Conservation (phyloP, 805 yeast species). For the Wickerhamiella nectarea region DNA sequence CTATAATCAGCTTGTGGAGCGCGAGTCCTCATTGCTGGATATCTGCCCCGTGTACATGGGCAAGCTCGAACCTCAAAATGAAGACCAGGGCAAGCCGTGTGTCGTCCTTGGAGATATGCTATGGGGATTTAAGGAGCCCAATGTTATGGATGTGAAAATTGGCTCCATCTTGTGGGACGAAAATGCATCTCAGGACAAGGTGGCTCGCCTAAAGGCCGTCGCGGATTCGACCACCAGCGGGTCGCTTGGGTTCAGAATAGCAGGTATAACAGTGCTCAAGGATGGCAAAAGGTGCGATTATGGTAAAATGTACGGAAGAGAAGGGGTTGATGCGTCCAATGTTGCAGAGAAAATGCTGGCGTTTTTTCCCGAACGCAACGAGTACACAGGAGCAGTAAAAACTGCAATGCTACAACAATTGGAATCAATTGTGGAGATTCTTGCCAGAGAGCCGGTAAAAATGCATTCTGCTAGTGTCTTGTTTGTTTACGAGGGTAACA, state of each 20-base stretch:
- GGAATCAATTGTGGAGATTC: slow-evolving; percentile 49
- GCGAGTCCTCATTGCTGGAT: slow-evolving; percentile 19
- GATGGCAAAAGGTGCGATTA: slow-evolving; percentile 36
- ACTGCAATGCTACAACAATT: slow-evolving; percentile 43
- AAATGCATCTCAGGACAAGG: slow-evolving; percentile 44
- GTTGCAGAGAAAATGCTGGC: slow-evolving; percentile 33
- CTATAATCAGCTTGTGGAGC: slow-evolving; percentile 33
- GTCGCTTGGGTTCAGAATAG: slow-evolving; percentile 55
- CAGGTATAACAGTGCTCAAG: slow-evolving; percentile 64
- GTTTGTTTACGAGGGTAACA: slow-evolving; percentile 60
- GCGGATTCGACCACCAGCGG: slow-evolving; percentile 71
- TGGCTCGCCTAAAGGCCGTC: slow-evolving; percentile 45
- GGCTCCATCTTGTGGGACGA: slow-evolving; percentile 60
- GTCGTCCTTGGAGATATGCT: slow-evolving; percentile 62
- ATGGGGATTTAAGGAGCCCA: slow-evolving; percentile 48
- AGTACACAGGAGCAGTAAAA: slow-evolving; percentile 26
- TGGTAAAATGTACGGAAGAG: slow-evolving; percentile 62
- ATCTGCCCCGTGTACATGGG: slow-evolving; percentile 52
- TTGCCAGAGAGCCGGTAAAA: slow-evolving; percentile 32
- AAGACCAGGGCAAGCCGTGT: slow-evolving; percentile 10
- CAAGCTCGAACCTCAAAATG: slow-evolving; percentile 25
- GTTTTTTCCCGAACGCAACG: slow-evolving; percentile 28
- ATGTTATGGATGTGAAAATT: slow-evolving; percentile 69
- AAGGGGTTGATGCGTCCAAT: slow-evolving; percentile 29
- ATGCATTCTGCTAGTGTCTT: slow-evolving; percentile 31